Base-by-base conservation (phyloP, 176 grass and related monocot genomes). In the Cenchrus purpureus region DNA sequence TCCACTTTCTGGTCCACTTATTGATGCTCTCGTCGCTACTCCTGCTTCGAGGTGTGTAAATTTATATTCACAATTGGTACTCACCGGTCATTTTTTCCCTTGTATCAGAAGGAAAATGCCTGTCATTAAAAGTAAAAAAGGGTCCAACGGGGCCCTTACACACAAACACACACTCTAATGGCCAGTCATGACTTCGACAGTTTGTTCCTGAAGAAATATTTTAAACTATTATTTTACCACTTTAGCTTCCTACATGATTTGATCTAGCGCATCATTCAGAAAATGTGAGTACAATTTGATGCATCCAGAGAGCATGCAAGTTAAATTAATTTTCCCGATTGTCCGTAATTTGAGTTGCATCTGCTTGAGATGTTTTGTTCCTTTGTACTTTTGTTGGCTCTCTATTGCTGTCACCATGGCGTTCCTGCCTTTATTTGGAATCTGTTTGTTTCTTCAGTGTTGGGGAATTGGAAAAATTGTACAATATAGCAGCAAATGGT, bases 21-120 rank as follows among this genome's bases (percentile, higher is more conserved):
- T 89, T 74, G 89, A 86, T 86, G 94, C 91, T 83, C 82, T 99
- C 79, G 89, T 93, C 20, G 55, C 79, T 53, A 94, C 93, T 58
- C 89, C 97, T 80, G 97, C 93, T 92, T 90, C 91, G 80, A 99
- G 97, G 97, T 99, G 92, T 63, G 65, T 84, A 57, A 76, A 87
- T 32, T 40, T 77, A 61, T 65, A 57, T 34, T 43, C 29, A 4
- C 25, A 50, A 64, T 72, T 68, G 71, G 25, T 56, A 22, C 60
- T 78, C 31, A 28, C 14, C 29, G 60, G 3, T 22, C n/a, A 62
- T 69, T 56, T 56, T 12, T 17, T 7, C 17, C 54, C 54, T 56
- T 7, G 15, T 7, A 56, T 1, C 15, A 15, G 15, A 5, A 56
- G 16, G 54, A 56, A 1, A 56, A 19, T 19, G 15, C 6, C 15